Evolutionary conservation across 805 yeast species (phyloP).

Genomic region (Zygoascus bituminiphila): DNA sequence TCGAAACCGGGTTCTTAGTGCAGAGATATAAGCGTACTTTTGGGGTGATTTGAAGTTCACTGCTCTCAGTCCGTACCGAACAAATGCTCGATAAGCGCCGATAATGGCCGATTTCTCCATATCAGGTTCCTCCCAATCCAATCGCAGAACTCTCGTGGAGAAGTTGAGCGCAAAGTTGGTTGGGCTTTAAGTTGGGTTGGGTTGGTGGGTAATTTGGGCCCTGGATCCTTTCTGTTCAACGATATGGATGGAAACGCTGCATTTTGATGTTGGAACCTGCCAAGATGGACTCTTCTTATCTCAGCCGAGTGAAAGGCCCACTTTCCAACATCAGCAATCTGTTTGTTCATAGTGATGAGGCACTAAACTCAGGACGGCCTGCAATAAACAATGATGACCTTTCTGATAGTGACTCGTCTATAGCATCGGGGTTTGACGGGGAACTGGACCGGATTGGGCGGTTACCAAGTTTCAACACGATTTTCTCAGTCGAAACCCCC

Average conservation of each 20-base stretch:
- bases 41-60: conserved; percentile 13
- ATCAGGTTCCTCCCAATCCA: too few relatives aligned
- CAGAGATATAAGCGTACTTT: conserved; percentile 6
- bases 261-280: too few relatives aligned
- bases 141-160: too few relatives aligned
- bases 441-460: conserved; percentile 21
- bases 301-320: not conserved
- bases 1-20: conserved; percentile 10
- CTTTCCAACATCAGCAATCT: not conserved
- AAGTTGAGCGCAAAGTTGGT: too few relatives aligned
- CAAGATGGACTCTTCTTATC: too few relatives aligned
- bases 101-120: not conserved
- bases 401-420: conserved; percentile 28
- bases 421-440: conserved; percentile 30
- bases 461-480: conserved; percentile 11
- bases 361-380: conserved; percentile 2
- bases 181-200: too few relatives aligned
- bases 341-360: not conserved
- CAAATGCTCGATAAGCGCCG: conserved; percentile 7
- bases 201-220: too few relatives aligned
- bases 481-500: conserved; percentile 9
- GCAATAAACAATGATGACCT: too few relatives aligned
- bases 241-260: too few relatives aligned
- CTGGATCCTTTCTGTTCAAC: too few relatives aligned
- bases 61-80: conserved; percentile 14